These are phyloP conservation scores for Quercus robur DNA, from an alignment of 306 rosid species.

Conservation along the genomic window DNA sequence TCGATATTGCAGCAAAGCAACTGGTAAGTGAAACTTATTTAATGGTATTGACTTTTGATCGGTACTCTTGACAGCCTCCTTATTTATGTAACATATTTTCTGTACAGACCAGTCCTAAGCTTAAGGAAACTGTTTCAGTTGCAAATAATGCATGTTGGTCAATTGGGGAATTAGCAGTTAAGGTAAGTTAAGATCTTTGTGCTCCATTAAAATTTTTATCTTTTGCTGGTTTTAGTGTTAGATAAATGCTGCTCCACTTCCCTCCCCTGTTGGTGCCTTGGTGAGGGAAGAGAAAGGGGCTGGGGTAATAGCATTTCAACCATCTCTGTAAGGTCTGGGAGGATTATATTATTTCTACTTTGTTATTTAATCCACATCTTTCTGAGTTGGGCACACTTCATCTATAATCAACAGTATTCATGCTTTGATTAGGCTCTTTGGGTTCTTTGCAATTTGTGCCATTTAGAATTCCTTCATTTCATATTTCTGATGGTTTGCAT, in stretches of 20 bases:
- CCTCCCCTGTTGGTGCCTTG: not conserved
- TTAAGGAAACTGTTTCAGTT: conserved; percentile 79
- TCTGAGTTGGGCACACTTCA: not conserved
- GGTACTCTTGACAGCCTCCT: conserved; percentile 14
- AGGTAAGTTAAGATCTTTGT: conserved; percentile 50
- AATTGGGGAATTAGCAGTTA: conserved; percentile 91
- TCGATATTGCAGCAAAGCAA: conserved; percentile 82
- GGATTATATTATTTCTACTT: not conserved
- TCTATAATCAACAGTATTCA: not conserved
- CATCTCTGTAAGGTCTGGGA: not conserved
- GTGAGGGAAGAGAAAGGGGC: too few species aligned
- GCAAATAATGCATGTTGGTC: conserved; percentile 99
- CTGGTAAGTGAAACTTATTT: conserved; percentile 57
- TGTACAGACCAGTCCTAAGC: conserved; percentile 73
- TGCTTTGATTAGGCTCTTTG: not conserved
- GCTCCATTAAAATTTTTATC: not conserved
- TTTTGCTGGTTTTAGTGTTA: not conserved
- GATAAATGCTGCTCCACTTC: not conserved
- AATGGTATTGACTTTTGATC: not conserved
- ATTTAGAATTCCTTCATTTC: not conserved
- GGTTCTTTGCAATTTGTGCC: not conserved
- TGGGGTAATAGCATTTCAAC: not conserved
- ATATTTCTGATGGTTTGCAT: not conserved
- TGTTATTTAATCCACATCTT: not conserved
- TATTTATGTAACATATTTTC: conserved; percentile 16